These are phyloP conservation scores for Astrocystis sublimbata DNA, from an alignment of 495 filamentous ascomycete genomes.

Conservation along the genomic window DNA sequence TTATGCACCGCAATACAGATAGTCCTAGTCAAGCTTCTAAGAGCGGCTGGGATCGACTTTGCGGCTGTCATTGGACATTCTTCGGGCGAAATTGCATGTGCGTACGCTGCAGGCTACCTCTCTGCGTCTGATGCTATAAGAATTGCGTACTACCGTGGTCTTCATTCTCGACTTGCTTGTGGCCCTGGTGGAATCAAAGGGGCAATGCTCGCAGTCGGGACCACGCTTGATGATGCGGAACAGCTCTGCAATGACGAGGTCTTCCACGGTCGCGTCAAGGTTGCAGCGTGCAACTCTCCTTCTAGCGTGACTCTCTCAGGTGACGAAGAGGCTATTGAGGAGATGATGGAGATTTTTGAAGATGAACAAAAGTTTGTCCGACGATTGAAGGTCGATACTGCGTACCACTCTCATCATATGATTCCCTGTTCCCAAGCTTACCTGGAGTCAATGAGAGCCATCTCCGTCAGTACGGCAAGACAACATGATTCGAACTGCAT, in stretches of 20 bases:
- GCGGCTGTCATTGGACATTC: slow-evolving; percentile 57
- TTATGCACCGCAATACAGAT: slow-evolving; percentile 50
- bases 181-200: slow-evolving; percentile 31
- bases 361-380: slow-evolving; percentile 43
- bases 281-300: slow-evolving; percentile 48
- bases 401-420: slow-evolving; percentile 57
- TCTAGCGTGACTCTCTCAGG: slow-evolving; percentile 48
- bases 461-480: slow-evolving; percentile 27
- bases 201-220: slow-evolving; percentile 53
- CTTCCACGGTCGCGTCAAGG: slow-evolving; percentile 32
- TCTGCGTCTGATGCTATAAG: slow-evolving; percentile 41
- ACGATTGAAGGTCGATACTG: slow-evolving; percentile 43
- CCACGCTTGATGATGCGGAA: slow-evolving; percentile 37
- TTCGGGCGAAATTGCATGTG: slow-evolving; percentile 56
- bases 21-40: slow-evolving; percentile 49
- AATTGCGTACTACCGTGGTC: slow-evolving; percentile 53
- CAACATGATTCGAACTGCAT: slow-evolving; percentile 27
- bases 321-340: slow-evolving; percentile 30
- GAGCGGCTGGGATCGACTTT: slow-evolving; percentile 41
- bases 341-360: slow-evolving; percentile 40
- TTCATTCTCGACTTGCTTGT: slow-evolving; percentile 16
- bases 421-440: slow-evolving; percentile 31
- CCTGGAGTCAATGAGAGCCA: slow-evolving; percentile 14
- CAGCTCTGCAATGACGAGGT: slow-evolving; percentile 33
- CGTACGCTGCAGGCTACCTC: slow-evolving; percentile 42